These are phyloP conservation scores for Botrytis paeoniae DNA, from an alignment of 2,329 filamentous ascomycete species.

Conservation along the genomic window DNA sequence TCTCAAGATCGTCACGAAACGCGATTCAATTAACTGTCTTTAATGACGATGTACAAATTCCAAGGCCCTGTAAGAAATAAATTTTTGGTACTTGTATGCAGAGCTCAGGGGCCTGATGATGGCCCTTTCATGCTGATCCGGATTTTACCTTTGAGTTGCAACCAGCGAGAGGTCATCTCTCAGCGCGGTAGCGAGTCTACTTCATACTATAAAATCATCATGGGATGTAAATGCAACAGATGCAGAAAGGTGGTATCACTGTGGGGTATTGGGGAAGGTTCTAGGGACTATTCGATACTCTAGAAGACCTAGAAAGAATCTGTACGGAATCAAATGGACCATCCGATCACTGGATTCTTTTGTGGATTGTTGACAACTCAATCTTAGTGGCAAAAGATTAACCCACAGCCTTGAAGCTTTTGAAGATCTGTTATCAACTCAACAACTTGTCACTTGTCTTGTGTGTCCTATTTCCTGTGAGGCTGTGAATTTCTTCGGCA, in stretches of 20 bases:
- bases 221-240: constrained; percentile 2
- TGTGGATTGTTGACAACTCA: constrained; percentile 8
- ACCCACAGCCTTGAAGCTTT: background rate
- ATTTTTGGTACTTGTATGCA: background rate
- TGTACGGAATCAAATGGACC: constrained; percentile 2
- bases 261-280: constrained; percentile 15
- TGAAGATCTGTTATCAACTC: constrained; percentile 1
- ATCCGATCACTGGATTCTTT: background rate
- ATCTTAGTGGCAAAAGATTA: constrained; percentile 9
- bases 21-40: background rate
- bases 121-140: constrained; percentile 8
- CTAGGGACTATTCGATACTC: background rate
- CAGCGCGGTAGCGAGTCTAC: background rate
- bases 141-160: background rate
- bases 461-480: background rate
- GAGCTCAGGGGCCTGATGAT: constrained; percentile 2
- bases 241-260: constrained; percentile 4
- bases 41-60: background rate
- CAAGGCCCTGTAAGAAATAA: background rate
- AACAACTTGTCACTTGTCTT: too few relatives aligned
- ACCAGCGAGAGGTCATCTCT: constrained; percentile 5
- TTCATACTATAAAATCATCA: background rate
- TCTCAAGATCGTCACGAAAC: background rate
- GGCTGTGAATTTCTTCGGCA: background rate
- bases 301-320: background rate